These are phyloP conservation scores for Alternaria burnsii DNA, from an alignment of 2,329 filamentous ascomycete species.

Conservation along the genomic window DNA sequence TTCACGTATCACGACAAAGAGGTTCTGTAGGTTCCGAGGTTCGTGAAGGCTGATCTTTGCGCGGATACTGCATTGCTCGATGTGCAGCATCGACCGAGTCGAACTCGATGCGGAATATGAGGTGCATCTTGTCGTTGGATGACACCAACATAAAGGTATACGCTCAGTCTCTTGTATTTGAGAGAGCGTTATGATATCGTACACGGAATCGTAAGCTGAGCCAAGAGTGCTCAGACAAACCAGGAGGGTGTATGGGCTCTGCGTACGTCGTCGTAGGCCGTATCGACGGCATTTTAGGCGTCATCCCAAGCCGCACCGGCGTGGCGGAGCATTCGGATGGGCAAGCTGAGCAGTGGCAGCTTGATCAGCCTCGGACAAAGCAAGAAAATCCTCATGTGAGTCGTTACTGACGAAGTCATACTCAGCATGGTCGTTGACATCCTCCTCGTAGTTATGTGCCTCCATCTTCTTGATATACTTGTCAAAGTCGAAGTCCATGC, in stretches of 20 bases:
- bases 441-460: neutral
- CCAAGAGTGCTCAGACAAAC: no score
- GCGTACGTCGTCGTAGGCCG: no score
- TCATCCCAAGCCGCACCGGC: no score
- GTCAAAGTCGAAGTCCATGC: neutral
- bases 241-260: no score
- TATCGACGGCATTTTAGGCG: no score
- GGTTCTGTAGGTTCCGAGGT: neutral
- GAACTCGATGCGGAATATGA: constrained; percentile 17
- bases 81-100: constrained; percentile 38
- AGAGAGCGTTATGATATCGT: no score
- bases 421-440: neutral
- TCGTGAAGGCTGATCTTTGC: constrained; percentile 4
- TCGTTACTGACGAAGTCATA: neutral
- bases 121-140: neutral
- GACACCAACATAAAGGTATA: neutral
- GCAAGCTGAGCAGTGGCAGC: constrained; percentile 7
- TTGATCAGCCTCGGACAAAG: neutral
- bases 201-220: no score
- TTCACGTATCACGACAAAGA: neutral
- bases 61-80: constrained; percentile 35
- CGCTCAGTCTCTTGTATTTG: neutral
- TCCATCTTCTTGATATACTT: neutral
- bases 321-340: constrained; percentile 57
- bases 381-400: neutral